Evolutionary conservation across 164 flowering plant genomes (phyloP).

Genomic region (Pachysandra terminalis): DNA sequence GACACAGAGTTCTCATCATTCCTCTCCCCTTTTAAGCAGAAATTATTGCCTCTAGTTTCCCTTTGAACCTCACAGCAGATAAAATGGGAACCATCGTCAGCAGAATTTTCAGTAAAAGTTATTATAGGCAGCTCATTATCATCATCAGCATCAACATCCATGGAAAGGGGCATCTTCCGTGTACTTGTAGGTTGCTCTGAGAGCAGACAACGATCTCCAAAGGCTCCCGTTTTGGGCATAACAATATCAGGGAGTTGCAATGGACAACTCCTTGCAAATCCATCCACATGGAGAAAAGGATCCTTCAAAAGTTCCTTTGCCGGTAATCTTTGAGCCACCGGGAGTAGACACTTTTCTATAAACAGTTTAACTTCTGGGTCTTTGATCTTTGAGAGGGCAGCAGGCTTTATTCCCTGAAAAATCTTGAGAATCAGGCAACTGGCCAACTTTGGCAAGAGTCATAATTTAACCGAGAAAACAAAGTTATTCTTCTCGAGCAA

Average conservation of each 20-base stretch:
- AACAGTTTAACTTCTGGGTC: slow-evolving; percentile 44
- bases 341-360: slow-evolving; percentile 61
- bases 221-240: slow-evolving; percentile 34
- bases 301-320: slow-evolving; percentile 64
- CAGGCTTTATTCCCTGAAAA: slow-evolving; percentile 65
- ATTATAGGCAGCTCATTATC: slow-evolving; percentile 21
- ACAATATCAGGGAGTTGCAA: slow-evolving; percentile 39
- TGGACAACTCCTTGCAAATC: slow-evolving; percentile 21
- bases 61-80: slow-evolving; percentile 45
- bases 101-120: slow-evolving; percentile 16
- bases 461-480: background rate
- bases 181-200: slow-evolving; percentile 34
- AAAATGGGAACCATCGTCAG: slow-evolving; percentile 10
- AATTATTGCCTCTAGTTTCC: slow-evolving; percentile 43
- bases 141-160: slow-evolving; percentile 65
- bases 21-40: slow-evolving; percentile 59
- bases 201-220: slow-evolving; percentile 45
- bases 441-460: background rate
- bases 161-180: slow-evolving; percentile 30
- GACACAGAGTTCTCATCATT: slow-evolving; percentile 58
- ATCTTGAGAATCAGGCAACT: slow-evolving; percentile 8
- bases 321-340: slow-evolving; percentile 45
- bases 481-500: background rate
- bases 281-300: slow-evolving; percentile 52
- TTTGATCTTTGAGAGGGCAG: slow-evolving; percentile 46